Evolutionary conservation across 495 filamentous ascomycete genomes (phyloP).

Genomic region (Pyrenula aspistea): DNA sequence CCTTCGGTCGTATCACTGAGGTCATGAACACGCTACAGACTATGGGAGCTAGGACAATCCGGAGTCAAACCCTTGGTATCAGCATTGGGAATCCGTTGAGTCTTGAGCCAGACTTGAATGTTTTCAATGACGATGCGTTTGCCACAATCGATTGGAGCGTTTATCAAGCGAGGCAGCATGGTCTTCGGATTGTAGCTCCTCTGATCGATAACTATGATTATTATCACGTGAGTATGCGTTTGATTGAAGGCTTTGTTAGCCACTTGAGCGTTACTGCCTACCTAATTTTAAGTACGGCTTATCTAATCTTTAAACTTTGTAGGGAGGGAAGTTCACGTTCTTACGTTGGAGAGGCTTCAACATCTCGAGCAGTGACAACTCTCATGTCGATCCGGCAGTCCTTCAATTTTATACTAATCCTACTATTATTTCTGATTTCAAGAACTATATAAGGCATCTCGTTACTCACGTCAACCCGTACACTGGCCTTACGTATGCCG

Average conservation of each 20-base stretch:
- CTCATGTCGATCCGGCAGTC: not conserved
- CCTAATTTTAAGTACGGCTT: conserved; percentile 40
- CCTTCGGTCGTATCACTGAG: conserved; percentile 37
- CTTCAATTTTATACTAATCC: conserved; percentile 7
- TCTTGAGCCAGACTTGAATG: conserved; percentile 28
- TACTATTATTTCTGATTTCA: conserved; percentile 6
- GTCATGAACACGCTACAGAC: conserved; percentile 37
- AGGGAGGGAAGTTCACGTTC: conserved; percentile 46
- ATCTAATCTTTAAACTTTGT: conserved; percentile 9
- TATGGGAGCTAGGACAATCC: conserved; percentile 38
- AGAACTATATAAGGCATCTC: conserved; percentile 9
- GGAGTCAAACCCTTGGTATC: conserved; percentile 40
- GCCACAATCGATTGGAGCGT: conserved; percentile 42
- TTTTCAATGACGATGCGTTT: conserved; percentile 35
- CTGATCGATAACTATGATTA: conserved; percentile 34
- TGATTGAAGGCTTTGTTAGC: too few species aligned
- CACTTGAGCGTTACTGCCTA: too few species aligned
- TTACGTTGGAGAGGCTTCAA: conserved; percentile 39
- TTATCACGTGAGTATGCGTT: not conserved
- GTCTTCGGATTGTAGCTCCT: conserved; percentile 34
- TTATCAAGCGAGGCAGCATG: conserved; percentile 36
- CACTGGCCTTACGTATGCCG: conserved; percentile 6
- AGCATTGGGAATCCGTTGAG: conserved; percentile 41
- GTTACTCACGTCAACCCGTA: conserved; percentile 7
- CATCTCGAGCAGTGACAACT: conserved; percentile 13